phyloP scores from a whole-genome alignment of 805 yeast species.

The Lachancea meyersii region DNA sequence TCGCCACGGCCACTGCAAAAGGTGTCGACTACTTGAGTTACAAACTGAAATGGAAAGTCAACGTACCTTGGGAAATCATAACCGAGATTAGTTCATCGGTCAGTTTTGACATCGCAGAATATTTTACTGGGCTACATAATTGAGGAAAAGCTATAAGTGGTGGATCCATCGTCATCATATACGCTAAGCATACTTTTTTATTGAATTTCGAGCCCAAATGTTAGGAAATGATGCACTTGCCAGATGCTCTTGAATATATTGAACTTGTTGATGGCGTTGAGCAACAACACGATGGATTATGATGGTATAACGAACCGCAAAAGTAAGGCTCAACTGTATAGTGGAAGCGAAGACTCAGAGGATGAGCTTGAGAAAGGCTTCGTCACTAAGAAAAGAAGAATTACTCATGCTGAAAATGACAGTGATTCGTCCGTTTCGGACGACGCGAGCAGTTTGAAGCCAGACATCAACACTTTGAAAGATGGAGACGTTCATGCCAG shows the following conservation, averaged over 20 bases:
- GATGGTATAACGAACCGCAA: not conserved
- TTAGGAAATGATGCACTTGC: too few species aligned
- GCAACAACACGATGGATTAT: not conserved
- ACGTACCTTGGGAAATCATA: slow-evolving; percentile 61
- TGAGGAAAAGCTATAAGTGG: not conserved
- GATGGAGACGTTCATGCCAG: not conserved
- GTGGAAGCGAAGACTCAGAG: not conserved
- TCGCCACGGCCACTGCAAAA: slow-evolving; percentile 37
- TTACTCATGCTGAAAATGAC: not conserved
- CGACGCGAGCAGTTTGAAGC: not conserved
- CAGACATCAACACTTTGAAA: not conserved
- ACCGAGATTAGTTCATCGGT: slow-evolving; percentile 57
- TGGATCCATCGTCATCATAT: not conserved
- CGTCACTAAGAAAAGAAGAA: slow-evolving; percentile 3
- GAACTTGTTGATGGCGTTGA: too few species aligned
- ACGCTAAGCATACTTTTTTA: not conserved
- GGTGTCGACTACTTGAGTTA: slow-evolving; percentile 55
- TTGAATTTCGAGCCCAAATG: not conserved
- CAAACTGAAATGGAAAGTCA: slow-evolving; percentile 71
- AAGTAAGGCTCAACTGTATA: not conserved
- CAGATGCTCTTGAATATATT: too few species aligned
- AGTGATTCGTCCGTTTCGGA: not conserved
- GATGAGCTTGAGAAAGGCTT: slow-evolving; percentile 7
- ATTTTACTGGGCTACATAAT: slow-evolving; percentile 34
- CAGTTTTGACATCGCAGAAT: slow-evolving; percentile 59